Evolutionary conservation across 306 rosid species (phyloP).

Genomic region (Vigna mungo): DNA sequence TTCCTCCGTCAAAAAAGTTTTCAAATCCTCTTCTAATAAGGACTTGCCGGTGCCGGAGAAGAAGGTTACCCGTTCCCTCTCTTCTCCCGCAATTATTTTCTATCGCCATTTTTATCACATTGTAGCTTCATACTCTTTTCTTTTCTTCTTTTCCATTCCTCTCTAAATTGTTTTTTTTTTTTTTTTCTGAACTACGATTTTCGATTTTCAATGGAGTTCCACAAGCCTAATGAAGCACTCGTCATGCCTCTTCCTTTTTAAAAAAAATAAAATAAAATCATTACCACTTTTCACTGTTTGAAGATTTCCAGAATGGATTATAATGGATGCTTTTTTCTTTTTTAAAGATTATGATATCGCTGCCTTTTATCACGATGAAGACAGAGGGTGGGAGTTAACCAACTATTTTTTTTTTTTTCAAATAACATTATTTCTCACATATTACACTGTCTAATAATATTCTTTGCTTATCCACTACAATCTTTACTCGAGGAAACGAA

Average conservation of each 20-base stretch:
- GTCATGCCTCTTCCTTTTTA: not conserved
- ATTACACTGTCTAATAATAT: not conserved
- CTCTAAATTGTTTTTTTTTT: not conserved
- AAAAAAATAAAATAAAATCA: not conserved
- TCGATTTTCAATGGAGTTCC: constrained; percentile 3
- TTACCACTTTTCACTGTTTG: not conserved
- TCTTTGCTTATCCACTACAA: constrained; percentile 35
- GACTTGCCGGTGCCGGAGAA: constrained; percentile 57
- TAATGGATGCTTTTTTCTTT: not conserved
- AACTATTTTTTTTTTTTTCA: not conserved
- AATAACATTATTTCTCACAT: not conserved
- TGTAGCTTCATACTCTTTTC: not conserved
- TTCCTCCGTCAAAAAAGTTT: constrained; percentile 87
- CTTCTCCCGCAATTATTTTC: not conserved
- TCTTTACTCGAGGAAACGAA: constrained; percentile 15
- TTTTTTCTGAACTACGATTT: constrained; percentile 13
- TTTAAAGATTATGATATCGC: too few relatives aligned
- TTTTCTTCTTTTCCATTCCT: not conserved
- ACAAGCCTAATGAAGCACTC: not conserved
- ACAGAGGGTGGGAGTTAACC: not conserved
- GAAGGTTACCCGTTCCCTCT: constrained; percentile 56
- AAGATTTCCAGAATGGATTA: not conserved
- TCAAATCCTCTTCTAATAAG: constrained; percentile 77
- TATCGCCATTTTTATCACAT: not conserved
- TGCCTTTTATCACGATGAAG: not conserved